A percentile compares a stretch with the other conserved stretches of the same genome.
phyloP scores from a whole-genome alignment of 305 asterid species.

The Fraxinus xanthoxyloides region DNA sequence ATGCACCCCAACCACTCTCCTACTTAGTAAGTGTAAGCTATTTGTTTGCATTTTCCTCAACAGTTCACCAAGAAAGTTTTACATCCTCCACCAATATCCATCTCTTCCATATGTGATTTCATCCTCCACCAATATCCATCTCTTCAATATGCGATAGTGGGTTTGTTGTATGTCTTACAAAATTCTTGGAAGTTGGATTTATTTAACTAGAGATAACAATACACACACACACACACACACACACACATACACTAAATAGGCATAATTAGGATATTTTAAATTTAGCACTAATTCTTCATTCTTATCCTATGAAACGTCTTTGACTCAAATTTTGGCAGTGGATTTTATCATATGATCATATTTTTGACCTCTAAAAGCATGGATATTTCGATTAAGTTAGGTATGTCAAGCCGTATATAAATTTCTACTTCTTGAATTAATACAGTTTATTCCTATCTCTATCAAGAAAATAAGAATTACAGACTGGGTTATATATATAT shows the following conservation, averaged over 20 bases:
- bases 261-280: slow-evolving; percentile 6
- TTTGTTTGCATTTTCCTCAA: too few relatives aligned
- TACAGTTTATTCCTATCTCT: slow-evolving; percentile 13
- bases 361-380: slow-evolving; percentile 19
- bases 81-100: too few relatives aligned
- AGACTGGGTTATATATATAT: not conserved
- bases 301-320: slow-evolving; percentile 27
- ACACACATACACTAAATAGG: not conserved
- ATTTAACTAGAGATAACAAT: not conserved
- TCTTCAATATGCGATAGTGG: too few relatives aligned
- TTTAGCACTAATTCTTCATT: not conserved
- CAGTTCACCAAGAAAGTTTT: not conserved
- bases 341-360: not conserved
- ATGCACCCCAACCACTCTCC: too few relatives aligned
- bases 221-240: not conserved
- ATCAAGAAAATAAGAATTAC: slow-evolving; percentile 5
- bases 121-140: not conserved
- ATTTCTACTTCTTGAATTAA: slow-evolving; percentile 12
- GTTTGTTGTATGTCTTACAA: not conserved
- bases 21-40: too few relatives aligned
- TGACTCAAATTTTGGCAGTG: slow-evolving; percentile 27
- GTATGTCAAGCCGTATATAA: not conserved
- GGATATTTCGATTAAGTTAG: slow-evolving; percentile 22
- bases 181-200: not conserved
- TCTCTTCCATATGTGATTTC: too few relatives aligned